Percentiles rank a stretch among this genome's conserved stretches.
phyloP scores from a whole-genome alignment of 2,329 filamentous ascomycete species.

The Dichotomopilus funicola region DNA sequence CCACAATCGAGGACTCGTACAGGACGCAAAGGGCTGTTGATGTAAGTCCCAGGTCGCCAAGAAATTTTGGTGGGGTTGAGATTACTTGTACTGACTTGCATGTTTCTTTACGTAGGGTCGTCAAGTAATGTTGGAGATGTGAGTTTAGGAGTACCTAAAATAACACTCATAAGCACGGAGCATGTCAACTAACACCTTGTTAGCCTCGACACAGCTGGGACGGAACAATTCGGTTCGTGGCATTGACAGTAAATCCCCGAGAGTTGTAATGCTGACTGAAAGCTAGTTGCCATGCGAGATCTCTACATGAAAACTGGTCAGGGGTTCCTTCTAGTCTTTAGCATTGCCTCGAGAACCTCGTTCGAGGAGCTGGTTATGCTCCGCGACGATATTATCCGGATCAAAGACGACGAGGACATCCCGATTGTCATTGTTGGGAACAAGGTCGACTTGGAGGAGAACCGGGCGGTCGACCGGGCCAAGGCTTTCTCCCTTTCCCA shows the following conservation, averaged over 20 bases:
- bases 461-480: slow-evolving; percentile 68
- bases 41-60: slow-evolving; percentile 47
- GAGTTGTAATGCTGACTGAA: slow-evolving; percentile 21
- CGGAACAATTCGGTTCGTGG: slow-evolving; percentile 79
- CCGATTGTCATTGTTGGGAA: slow-evolving; percentile 89
- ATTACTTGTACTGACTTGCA: slow-evolving; percentile 27
- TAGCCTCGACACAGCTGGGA: slow-evolving; percentile 82
- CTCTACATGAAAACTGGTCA: slow-evolving; percentile 92
- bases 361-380: slow-evolving; percentile 73
- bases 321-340: slow-evolving; percentile 87
- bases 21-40: slow-evolving; percentile 73
- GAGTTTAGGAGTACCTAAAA: slow-evolving; percentile 31
- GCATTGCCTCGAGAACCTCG: slow-evolving; percentile 80
- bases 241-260: background rate
- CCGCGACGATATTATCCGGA: slow-evolving; percentile 82
- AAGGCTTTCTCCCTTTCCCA: slow-evolving; percentile 81
- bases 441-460: slow-evolving; percentile 84
- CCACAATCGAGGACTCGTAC: slow-evolving; percentile 73
- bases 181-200: slow-evolving; percentile 23
- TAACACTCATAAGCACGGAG: slow-evolving; percentile 20
- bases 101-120: slow-evolving; percentile 53
- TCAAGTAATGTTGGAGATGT: slow-evolving; percentile 87
- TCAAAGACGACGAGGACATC: slow-evolving; percentile 80
- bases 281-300: slow-evolving; percentile 60
- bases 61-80: background rate